Evolutionary conservation across 2,329 filamentous ascomycete species (phyloP), one percentile per base, ranked within the genome.

Genomic region (Pezicula radicicola): DNA sequence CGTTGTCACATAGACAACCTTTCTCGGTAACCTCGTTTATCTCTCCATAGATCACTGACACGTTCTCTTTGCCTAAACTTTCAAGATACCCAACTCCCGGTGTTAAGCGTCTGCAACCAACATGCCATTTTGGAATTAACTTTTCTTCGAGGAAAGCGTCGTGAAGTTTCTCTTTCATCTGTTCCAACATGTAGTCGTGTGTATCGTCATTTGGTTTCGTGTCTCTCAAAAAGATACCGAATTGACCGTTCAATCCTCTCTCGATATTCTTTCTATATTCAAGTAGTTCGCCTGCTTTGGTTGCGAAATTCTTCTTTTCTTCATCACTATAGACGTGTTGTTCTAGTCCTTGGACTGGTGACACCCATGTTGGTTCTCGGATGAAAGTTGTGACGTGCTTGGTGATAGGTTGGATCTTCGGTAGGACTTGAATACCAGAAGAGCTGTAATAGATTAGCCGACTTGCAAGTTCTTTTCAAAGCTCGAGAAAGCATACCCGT

Each of bases 361-460:
- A 73, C 1, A 79, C 70, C 74, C 75, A 79, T 0, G 74, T 75
- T 3, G 74, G 73, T 30, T 74, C 70, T 7, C 75, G 71, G 48
- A 79, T 76, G 53, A 78, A 77, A 13, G 72, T 76, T 1, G 70
- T 76, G 6, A 75, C 65, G 33, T 72, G 70, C 4, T 66, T 59
- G 40, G 70, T 71, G 18, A 69, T 62, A 0, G 73, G 67, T 49
- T 74, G 72, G 42, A 76, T 75, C 1, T 68, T 68, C 3, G 75
- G 75, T 5, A 77, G 69, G 3, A 78, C 67, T 55, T 78, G 75
- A 19, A 76, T 75, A 10, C 72, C 73, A 8, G 75, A 74, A 37
- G 69, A 55, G 40, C 56, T 60, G 18, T 6, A 28, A n/a, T 35
- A 18, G 52, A 53, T 68, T 64, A 53, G 55, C 57, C 10, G 4